Conservation (phyloP, 1,284 basidiomycete species). For the Flammula alnicola region DNA sequence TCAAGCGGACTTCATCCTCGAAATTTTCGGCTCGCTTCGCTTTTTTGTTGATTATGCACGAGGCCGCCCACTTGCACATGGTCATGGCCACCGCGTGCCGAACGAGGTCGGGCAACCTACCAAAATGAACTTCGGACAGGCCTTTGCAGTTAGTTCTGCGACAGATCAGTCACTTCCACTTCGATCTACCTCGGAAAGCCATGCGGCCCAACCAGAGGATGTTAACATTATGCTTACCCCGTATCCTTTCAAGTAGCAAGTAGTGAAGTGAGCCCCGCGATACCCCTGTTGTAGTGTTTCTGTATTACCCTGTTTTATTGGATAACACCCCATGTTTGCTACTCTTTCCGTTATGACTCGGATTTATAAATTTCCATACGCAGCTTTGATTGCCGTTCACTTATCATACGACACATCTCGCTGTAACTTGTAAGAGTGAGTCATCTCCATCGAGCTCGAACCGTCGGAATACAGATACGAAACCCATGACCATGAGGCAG, state of each 20-base stretch:
- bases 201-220: not conserved
- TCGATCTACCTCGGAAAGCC: constrained; percentile 31
- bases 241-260: constrained; percentile 9
- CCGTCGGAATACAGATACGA: too few species aligned
- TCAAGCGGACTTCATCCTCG: constrained; percentile 18
- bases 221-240: constrained; percentile 10
- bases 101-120: constrained; percentile 10
- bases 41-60: constrained; percentile 61
- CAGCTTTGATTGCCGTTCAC: too few species aligned
- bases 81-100: constrained; percentile 33
- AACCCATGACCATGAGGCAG: too few species aligned
- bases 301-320: constrained; percentile 3
- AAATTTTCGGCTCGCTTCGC: constrained; percentile 64
- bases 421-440: too few species aligned
- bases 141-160: too few species aligned
- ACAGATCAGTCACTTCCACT: not conserved
- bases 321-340: too few species aligned
- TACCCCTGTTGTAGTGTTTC: not conserved
- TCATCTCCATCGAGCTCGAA: too few species aligned
- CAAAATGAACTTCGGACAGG: constrained; percentile 35
- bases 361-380: too few species aligned
- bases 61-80: constrained; percentile 50
- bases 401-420: too few species aligned
- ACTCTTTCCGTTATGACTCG: too few species aligned
- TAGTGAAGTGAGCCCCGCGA: not conserved